Evolutionary conservation across 768 basidiomycete genomes (phyloP), one percentile per base, ranked within the genome.

Genomic region (Pilatotrama ljubarskyi): DNA sequence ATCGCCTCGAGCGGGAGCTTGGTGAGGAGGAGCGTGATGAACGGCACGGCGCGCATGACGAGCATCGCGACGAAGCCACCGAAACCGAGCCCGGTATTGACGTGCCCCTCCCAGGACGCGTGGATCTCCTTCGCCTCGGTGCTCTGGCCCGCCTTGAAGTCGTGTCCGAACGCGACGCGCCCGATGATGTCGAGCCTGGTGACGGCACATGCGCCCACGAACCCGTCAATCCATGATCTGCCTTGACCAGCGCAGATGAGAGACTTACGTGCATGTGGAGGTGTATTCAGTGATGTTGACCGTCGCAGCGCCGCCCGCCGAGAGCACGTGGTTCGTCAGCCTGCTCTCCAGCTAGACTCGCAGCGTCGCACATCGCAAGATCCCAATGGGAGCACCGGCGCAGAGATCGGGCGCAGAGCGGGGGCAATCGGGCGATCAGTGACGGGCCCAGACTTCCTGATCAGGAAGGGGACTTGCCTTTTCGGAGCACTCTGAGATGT

Each of bases 141-240:
- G 50, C 66, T 68, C 55, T 68, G 57, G 18, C 74, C 75, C 14
- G 68, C 64, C 38, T 68, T 61, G 64, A 80, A 79, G 63, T 77
- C 73, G 67, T 78, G 74, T n/a, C 73, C 75, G 46, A 79, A 78
- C 0, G 68, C 78, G 51, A 78, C 75, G 42, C 71, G 70, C 3
- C 70, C 69, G 46, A 70, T 70, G 58, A 72, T 67, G 55, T 69
- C 69, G 26, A 73, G 63, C 25, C 66, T 66, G 57, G 32, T 18
- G 49, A 35, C 18, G 50, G 18, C 17, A n/a, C 4, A 10, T 5
- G 22, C 8, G 29, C n/a, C n/a, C n/a, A n/a, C 40, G 20, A 10
- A 18, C 11, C 26, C 0, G 40, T 54, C 47, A 55, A 10, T 37
- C 18, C 24, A 8, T 14, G 37, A 3, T 32, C 15, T 32, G 4